Conservation (phyloP, 768 basidiomycete species). For the Serendipita sp. region DNA sequence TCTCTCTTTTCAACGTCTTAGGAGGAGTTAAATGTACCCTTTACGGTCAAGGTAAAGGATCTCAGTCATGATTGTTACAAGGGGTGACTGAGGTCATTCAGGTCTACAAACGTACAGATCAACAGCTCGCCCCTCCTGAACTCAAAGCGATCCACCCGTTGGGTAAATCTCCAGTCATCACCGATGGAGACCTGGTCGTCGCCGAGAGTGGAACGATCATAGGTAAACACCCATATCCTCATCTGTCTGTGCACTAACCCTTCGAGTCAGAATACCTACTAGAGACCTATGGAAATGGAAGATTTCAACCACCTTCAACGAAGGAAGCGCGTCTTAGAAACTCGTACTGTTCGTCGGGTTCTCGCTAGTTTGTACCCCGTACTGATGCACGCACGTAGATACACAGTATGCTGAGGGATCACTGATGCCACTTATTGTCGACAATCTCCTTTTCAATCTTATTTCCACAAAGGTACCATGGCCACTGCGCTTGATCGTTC, state of each 20-base stretch:
- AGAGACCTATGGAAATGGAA: background rate
- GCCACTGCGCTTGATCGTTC: conserved; percentile 11
- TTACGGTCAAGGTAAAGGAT: conserved; percentile 25
- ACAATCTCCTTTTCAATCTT: conserved; percentile 10
- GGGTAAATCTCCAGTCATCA: conserved; percentile 33
- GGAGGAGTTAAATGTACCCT: conserved; percentile 35
- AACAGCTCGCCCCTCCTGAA: conserved; percentile 16
- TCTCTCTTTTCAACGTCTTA: conserved; percentile 11
- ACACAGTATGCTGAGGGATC: conserved; percentile 16
- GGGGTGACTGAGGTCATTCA: background rate
- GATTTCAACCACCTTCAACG: no score
- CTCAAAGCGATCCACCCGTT: conserved; percentile 26
- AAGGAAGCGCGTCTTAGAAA: no score
- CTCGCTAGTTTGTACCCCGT: no score
- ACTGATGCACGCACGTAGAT: background rate
- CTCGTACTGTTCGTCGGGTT: no score
- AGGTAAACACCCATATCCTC: conserved; percentile 27
- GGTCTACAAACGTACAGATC: conserved; percentile 11
- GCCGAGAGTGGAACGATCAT: conserved; percentile 31
- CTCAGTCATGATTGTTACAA: background rate
- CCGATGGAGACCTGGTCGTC: conserved; percentile 28
- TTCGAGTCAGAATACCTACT: background rate
- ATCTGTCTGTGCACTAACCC: conserved; percentile 18
- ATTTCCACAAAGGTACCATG: conserved; percentile 9
- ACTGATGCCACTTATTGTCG: conserved; percentile 10